A percentile compares a stretch with the other conserved stretches of the same genome.
Evolutionary conservation across 768 basidiomycete genomes (phyloP).

Genomic region (Suillus luteus): DNA sequence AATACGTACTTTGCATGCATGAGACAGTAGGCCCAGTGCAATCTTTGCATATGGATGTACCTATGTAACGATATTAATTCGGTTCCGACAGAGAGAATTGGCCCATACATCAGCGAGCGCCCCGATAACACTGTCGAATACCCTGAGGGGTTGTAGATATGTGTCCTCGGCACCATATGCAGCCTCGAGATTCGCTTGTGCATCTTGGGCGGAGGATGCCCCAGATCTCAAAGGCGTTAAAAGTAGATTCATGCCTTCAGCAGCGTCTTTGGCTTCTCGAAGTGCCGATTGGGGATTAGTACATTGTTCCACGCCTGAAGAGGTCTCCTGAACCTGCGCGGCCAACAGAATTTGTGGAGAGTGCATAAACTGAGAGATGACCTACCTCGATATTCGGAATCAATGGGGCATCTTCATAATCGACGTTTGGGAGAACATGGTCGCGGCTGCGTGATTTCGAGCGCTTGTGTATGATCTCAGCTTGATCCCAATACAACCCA

Average conservation of each 20-base stretch:
- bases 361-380: not conserved
- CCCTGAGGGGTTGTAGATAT: conserved; percentile 1
- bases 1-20: not conserved
- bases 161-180: not conserved
- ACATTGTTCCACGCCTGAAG: not conserved
- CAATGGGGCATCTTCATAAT: not conserved
- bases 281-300: not conserved
- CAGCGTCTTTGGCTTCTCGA: not conserved
- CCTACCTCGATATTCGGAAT: not conserved
- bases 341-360: not conserved
- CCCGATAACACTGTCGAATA: not conserved
- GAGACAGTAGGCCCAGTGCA: conserved; percentile 1
- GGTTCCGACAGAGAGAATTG: not conserved
- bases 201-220: not conserved
- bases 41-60: conserved; percentile 14
- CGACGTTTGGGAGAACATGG: not conserved
- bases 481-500: not conserved
- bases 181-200: not conserved
- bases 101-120: not conserved
- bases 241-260: not conserved
- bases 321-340: not conserved
- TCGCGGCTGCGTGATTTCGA: not conserved
- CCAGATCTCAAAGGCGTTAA: not conserved
- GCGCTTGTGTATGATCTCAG: not conserved
- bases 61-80: not conserved